These are phyloP conservation scores for Clitoria ternatea DNA, from an alignment of 306 rosid genomes.

Conservation along the genomic window DNA sequence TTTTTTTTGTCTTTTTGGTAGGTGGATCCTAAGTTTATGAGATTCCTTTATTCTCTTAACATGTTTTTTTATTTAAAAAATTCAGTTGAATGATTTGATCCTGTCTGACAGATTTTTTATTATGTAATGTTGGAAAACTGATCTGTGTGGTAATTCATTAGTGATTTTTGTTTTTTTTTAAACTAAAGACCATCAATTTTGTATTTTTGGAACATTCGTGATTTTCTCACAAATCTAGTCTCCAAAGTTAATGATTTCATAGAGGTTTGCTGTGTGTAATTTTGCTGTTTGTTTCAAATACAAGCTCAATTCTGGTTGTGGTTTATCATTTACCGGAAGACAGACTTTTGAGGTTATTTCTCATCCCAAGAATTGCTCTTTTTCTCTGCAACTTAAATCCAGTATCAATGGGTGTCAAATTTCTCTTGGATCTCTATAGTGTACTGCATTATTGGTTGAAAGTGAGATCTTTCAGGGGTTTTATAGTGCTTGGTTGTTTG, in stretches of 20 bases:
- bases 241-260: slow-evolving; percentile 9
- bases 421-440: slow-evolving; percentile 6
- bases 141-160: slow-evolving; percentile 16
- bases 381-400: slow-evolving; percentile 28
- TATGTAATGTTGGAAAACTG: slow-evolving; percentile 2
- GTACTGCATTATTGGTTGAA: slow-evolving; percentile 16
- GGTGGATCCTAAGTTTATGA: slow-evolving; percentile 1
- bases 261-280: slow-evolving; percentile 9
- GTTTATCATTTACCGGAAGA: slow-evolving; percentile 25
- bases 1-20: neutral
- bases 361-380: neutral
- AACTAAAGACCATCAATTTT: neutral
- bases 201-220: slow-evolving; percentile 2
- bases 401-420: neutral
- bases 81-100: neutral
- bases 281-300: slow-evolving; percentile 24
- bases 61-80: neutral
- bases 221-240: slow-evolving; percentile 12
- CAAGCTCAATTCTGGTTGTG: slow-evolving; percentile 28
- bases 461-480: slow-evolving; percentile 11
- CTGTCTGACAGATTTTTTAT: neutral
- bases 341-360: slow-evolving; percentile 30
- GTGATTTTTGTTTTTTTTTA: slow-evolving; percentile 3
- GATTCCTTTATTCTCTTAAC: slow-evolving; percentile 6
- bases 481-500: neutral